Conservation (phyloP, 176 grass and related monocot species). For the Zoysia pacifica region DNA sequence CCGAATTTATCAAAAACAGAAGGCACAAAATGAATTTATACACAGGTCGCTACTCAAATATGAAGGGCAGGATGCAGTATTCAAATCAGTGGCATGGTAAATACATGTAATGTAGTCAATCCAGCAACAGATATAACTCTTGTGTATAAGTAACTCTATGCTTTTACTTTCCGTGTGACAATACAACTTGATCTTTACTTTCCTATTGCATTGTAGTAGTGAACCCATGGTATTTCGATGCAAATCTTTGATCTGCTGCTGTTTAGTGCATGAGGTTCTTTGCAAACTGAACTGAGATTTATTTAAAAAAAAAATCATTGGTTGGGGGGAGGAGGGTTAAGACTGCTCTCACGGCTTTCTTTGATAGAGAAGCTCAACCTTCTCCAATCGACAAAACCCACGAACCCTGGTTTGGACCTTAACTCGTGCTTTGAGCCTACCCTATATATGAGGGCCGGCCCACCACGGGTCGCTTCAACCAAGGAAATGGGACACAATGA, state of each 20-base stretch:
- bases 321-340: too few relatives aligned
- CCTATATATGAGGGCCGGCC: too few relatives aligned
- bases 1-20: constrained; percentile 4
- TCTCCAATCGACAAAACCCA: too few relatives aligned
- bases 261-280: neutral
- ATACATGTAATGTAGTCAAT: neutral
- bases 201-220: neutral
- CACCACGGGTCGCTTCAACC: too few relatives aligned
- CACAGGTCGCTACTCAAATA: neutral
- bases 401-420: too few relatives aligned
- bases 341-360: too few relatives aligned
- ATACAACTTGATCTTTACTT: neutral
- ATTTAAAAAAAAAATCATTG: too few relatives aligned
- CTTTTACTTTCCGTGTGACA: neutral
- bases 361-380: too few relatives aligned
- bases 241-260: neutral
- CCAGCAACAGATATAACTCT: neutral
- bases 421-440: too few relatives aligned
- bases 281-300: neutral
- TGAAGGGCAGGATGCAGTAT: neutral
- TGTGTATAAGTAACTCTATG: neutral
- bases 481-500: too few relatives aligned
- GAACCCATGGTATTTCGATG: neutral
- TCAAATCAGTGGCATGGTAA: neutral
- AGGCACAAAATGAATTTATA: neutral